Percentiles rank a stretch among this genome's conserved stretches.
phyloP scores from a whole-genome alignment of 1,284 basidiomycete genomes.

The Meira miltonrushii region DNA sequence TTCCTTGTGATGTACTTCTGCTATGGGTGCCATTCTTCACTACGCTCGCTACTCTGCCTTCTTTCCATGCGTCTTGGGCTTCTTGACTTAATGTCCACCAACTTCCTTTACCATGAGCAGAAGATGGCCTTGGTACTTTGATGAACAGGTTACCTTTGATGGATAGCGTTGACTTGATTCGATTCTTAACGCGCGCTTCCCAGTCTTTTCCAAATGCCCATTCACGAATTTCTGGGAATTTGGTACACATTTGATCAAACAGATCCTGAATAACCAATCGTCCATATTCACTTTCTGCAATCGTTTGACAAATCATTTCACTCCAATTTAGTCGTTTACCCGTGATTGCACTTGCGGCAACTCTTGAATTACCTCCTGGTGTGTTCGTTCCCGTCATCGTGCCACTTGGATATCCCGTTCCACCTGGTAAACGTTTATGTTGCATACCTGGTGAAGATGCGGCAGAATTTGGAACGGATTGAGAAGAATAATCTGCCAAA shows the following conservation, averaged over 20 bases:
- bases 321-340: conserved; percentile 49
- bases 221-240: conserved; percentile 47
- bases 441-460: conserved; percentile 37
- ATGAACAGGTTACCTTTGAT: conserved; percentile 50
- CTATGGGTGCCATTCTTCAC: conserved; percentile 39
- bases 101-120: conserved; percentile 43
- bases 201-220: conserved; percentile 50
- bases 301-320: conserved; percentile 50
- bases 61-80: conserved; percentile 44
- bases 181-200: conserved; percentile 50
- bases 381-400: conserved; percentile 13
- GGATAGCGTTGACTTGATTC: conserved; percentile 51
- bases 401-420: conserved; percentile 6
- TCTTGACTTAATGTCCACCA: conserved; percentile 51
- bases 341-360: conserved; percentile 37
- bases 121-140: conserved; percentile 45
- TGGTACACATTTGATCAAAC: conserved; percentile 46
- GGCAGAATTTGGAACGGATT: conserved; percentile 30
- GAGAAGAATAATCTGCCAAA: conserved; percentile 23
- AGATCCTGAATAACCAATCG: conserved; percentile 48
- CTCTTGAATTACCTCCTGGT: conserved; percentile 31
- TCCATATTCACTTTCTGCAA: conserved; percentile 41
- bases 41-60: conserved; percentile 39
- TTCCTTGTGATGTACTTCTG: conserved; percentile 9
- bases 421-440: conserved; percentile 19